Percentiles rank a stretch among this genome's conserved stretches.
These are phyloP conservation scores for Copromyces sp. DNA, from an alignment of 495 filamentous ascomycete genomes.

Conservation along the genomic window DNA sequence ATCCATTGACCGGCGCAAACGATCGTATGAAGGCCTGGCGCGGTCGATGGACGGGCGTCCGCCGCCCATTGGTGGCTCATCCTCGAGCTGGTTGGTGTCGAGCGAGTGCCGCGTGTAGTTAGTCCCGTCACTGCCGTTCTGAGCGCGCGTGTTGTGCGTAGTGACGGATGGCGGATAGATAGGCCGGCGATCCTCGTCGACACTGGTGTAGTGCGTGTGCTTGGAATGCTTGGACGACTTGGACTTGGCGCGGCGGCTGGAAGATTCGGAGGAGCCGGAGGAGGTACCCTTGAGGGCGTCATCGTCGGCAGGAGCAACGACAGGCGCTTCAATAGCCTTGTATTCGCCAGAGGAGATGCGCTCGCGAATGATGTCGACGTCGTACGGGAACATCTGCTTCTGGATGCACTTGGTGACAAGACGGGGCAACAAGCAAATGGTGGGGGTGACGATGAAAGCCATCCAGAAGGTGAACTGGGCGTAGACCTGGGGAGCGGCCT, in stretches of 20 bases:
- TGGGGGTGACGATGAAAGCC: constrained; percentile 59
- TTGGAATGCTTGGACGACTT: constrained; percentile 45
- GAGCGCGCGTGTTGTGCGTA: constrained; percentile 72
- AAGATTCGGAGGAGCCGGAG: constrained; percentile 29
- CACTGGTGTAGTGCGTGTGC: constrained; percentile 45
- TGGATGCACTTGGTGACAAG: constrained; percentile 77
- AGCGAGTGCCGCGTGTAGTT: constrained; percentile 65
- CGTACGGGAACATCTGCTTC: constrained; percentile 85
- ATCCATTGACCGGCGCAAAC: constrained; percentile 67
- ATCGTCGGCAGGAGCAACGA: constrained; percentile 1
- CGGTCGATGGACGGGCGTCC: constrained; percentile 52
- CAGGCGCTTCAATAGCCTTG: constrained; percentile 20
- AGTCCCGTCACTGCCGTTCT: constrained; percentile 89
- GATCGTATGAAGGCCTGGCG: constrained; percentile 66
- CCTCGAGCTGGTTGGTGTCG: constrained; percentile 21
- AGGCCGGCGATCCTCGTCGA: constrained; percentile 74
- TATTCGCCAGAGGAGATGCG: constrained; percentile 51
- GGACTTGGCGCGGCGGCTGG: constrained; percentile 12
- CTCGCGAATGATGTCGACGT: constrained; percentile 94
- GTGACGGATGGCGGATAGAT: constrained; percentile 86
- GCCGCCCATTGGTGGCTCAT: constrained; percentile 14
- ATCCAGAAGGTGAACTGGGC: constrained; percentile 79
- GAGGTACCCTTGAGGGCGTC: constrained; percentile 27
- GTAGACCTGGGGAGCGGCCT: constrained; percentile 68
- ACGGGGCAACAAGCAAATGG: constrained; percentile 73